Evolutionary conservation across 306 rosid genomes (phyloP).

Genomic region (Ceratonia siliqua): DNA sequence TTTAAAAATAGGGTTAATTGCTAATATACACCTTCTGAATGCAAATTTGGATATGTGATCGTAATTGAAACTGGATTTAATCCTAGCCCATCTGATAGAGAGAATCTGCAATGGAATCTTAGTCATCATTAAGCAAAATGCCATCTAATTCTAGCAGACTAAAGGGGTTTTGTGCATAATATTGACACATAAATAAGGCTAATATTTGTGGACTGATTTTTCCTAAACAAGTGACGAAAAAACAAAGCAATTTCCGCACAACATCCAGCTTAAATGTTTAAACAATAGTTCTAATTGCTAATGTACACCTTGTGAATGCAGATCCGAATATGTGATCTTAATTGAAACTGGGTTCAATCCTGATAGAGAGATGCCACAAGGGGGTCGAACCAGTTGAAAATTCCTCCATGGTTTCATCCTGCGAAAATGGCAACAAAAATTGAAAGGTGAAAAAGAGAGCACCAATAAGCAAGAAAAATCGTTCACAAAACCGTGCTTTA

Average conservation of each 20-base stretch:
- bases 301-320: slow-evolving; percentile 54
- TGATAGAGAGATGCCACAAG: slow-evolving; percentile 57
- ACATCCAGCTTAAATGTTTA: background rate
- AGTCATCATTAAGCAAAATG: background rate
- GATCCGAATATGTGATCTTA: slow-evolving; percentile 57
- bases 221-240: background rate
- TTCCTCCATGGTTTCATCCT: slow-evolving; percentile 64
- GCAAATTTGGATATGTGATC: slow-evolving; percentile 57
- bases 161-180: background rate
- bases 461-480: too few relatives aligned
- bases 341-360: slow-evolving; percentile 56
- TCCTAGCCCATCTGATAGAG: slow-evolving; percentile 71
- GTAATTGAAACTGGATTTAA: slow-evolving; percentile 52
- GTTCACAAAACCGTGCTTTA: too few relatives aligned
- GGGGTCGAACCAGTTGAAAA: slow-evolving; percentile 47
- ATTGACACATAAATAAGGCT: background rate
- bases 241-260: slow-evolving; percentile 1
- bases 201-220: background rate
- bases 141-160: background rate
- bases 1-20: background rate
- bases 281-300: background rate
- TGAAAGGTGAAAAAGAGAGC: background rate
- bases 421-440: background rate
- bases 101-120: too few relatives aligned
- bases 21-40: slow-evolving; percentile 49